Conservation (phyloP, 768 basidiomycete genomes). For the Dacryopinax primogenitus region DNA sequence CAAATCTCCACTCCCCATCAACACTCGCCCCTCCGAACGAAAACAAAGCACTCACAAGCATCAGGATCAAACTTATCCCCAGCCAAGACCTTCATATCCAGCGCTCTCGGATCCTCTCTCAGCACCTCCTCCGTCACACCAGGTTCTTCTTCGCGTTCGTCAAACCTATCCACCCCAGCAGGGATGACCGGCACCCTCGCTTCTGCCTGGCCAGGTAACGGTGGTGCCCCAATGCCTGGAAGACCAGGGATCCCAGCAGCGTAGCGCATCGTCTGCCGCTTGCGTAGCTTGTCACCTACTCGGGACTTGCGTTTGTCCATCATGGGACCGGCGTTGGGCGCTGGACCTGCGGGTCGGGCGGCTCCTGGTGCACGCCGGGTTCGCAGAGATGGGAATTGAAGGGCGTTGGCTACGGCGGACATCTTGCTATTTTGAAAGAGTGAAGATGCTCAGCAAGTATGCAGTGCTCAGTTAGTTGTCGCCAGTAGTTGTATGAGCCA, state of each 20-base stretch:
- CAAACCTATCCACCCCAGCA: slow-evolving; percentile 28
- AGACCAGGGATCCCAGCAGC: slow-evolving; percentile 27
- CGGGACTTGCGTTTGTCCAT: slow-evolving; percentile 33
- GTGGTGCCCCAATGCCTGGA: neutral
- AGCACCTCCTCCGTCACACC: slow-evolving; percentile 32
- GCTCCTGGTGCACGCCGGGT: neutral
- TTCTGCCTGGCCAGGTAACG: slow-evolving; percentile 16
- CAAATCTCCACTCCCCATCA: slow-evolving; percentile 37
- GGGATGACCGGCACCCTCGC: slow-evolving; percentile 25
- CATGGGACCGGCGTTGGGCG: neutral
- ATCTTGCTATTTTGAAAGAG: neutral
- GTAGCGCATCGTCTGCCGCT: slow-evolving; percentile 90
- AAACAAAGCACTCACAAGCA: slow-evolving; percentile 49
- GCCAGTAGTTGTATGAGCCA: no score
- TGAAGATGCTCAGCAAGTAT: neutral
- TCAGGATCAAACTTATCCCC: slow-evolving; percentile 78
- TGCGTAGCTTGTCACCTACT: slow-evolving; percentile 84
- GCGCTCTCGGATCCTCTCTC: slow-evolving; percentile 47
- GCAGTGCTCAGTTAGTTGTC: neutral
- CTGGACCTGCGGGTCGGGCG: neutral
- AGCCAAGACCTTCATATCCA: slow-evolving; percentile 52
- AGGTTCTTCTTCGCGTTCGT: neutral
- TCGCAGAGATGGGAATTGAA: neutral
- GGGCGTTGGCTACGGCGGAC: neutral
- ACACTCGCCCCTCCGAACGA: neutral